Percentiles rank a stretch among this genome's conserved stretches.
Conservation (phyloP, 1,284 basidiomycete species). For the Ceratobasidium sp. region DNA sequence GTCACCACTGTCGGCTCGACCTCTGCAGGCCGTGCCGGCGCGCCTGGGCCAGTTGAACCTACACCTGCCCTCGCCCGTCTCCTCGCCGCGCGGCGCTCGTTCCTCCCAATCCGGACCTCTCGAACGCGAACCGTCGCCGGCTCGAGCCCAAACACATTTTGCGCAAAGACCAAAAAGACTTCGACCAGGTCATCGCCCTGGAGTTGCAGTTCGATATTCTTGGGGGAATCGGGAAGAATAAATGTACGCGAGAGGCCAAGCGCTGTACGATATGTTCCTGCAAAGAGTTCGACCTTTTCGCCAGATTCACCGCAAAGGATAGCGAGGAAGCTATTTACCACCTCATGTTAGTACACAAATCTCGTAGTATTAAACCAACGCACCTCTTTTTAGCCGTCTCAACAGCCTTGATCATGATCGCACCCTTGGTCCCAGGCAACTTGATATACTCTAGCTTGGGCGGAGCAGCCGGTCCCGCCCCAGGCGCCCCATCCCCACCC, state of each 20-base stretch:
- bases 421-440: conserved; percentile 87
- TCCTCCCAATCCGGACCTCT: conserved; percentile 86
- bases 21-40: conserved; percentile 59
- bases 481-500: conserved; percentile 5
- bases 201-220: conserved; percentile 82
- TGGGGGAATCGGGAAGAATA: conserved; percentile 86
- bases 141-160: conserved; percentile 88
- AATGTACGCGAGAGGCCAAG: conserved; percentile 84
- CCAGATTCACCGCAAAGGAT: conserved; percentile 91
- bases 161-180: conserved; percentile 85
- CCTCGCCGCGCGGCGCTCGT: conserved; percentile 82
- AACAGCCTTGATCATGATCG: conserved; percentile 81
- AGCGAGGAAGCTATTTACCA: conserved; percentile 76
- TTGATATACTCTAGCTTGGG: conserved; percentile 90
- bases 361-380: conserved; percentile 46
- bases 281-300: conserved; percentile 91
- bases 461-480: conserved; percentile 59
- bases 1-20: conserved; percentile 44
- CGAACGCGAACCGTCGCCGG: conserved; percentile 90
- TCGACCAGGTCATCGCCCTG: conserved; percentile 91
- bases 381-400: conserved; percentile 88
- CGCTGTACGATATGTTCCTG: conserved; percentile 83
- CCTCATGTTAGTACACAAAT: conserved; percentile 1
- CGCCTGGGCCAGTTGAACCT: conserved; percentile 58
- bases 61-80: conserved; percentile 72